Percentiles rank a stretch among this genome's conserved stretches.
phyloP scores from a whole-genome alignment of 352 stramenopile genomes.

The Globisporangium orthogonon region DNA sequence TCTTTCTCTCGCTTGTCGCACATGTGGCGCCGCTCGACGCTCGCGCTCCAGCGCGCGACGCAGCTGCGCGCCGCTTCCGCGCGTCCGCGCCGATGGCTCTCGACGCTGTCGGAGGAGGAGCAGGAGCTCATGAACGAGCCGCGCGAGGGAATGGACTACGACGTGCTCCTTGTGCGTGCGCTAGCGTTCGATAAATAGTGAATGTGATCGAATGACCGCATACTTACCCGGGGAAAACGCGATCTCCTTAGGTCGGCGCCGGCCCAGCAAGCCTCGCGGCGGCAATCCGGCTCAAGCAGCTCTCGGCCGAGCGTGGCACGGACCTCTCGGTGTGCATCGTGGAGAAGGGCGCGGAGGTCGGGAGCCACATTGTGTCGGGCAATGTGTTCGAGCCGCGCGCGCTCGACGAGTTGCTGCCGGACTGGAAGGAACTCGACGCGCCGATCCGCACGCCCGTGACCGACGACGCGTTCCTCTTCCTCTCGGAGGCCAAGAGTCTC shows the following conservation, averaged over 20 bases:
- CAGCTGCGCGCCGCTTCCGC: conserved; percentile 8
- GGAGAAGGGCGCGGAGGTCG: conserved; percentile 95
- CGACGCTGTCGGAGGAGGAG: conserved; percentile 49
- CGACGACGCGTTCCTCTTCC: conserved; percentile 92
- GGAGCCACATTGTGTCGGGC: conserved; percentile 96
- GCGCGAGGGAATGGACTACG: conserved; percentile 96
- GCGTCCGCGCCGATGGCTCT: conserved; percentile 27
- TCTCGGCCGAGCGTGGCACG: conserved; percentile 89
- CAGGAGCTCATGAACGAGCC: conserved; percentile 60
- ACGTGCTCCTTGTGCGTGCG: conserved; percentile 94
- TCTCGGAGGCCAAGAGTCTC: conserved; percentile 86
- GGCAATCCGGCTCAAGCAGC: conserved; percentile 97
- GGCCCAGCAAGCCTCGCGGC: conserved; percentile 92
- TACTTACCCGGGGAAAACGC: background rate
- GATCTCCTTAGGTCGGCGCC: conserved; percentile 43
- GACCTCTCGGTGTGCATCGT: conserved; percentile 95
- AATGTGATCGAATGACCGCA: conserved; percentile 4
- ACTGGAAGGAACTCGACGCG: conserved; percentile 90
- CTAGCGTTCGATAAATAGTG: too few relatives aligned
- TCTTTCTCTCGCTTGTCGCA: too few relatives aligned
- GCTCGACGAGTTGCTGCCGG: conserved; percentile 94
- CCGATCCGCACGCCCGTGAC: conserved; percentile 91
- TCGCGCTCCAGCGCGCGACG: conserved; percentile 2
- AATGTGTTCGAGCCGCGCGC: conserved; percentile 98
- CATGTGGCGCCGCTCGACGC: conserved; percentile 10